Conservation (phyloP, 352 stramenopile species). For the Hyphochytrium catenoides region DNA sequence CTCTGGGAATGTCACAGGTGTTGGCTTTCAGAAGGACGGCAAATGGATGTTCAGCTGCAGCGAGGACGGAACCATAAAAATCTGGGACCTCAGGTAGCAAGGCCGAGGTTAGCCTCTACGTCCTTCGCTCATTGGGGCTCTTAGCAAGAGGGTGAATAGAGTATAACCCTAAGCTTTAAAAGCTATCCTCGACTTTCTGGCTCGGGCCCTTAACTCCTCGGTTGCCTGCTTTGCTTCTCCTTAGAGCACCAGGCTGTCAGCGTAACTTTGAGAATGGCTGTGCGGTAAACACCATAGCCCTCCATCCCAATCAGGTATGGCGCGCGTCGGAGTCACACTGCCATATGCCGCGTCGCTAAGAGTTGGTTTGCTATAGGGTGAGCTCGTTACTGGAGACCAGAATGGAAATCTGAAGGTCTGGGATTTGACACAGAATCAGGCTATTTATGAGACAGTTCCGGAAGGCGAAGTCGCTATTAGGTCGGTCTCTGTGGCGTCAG, state of each 20-base stretch:
- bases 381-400: conserved; percentile 64
- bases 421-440: conserved; percentile 53
- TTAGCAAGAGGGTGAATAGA: no score
- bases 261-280: conserved; percentile 55
- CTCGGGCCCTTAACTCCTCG: not conserved
- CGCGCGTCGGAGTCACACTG: conserved; percentile 24
- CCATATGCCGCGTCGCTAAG: conserved; percentile 2
- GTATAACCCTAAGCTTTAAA: no score
- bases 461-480: conserved; percentile 55
- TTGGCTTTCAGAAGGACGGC: conserved; percentile 91
- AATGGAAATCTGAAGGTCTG: conserved; percentile 77
- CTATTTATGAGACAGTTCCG: conserved; percentile 29
- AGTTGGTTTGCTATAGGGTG: conserved; percentile 9
- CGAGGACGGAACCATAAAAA: conserved; percentile 84
- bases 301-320: conserved; percentile 83
- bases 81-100: conserved; percentile 72
- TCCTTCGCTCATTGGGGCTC: no score
- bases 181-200: no score
- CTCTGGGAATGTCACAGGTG: conserved; percentile 79
- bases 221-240: not conserved
- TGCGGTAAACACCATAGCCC: conserved; percentile 77
- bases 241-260: conserved; percentile 33
- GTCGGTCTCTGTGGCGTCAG: conserved; percentile 72
- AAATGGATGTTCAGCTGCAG: conserved; percentile 93
- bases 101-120: no score